Evolutionary conservation across 2,329 filamentous ascomycete species (phyloP).

Genomic region (Aspergillus melleus): DNA sequence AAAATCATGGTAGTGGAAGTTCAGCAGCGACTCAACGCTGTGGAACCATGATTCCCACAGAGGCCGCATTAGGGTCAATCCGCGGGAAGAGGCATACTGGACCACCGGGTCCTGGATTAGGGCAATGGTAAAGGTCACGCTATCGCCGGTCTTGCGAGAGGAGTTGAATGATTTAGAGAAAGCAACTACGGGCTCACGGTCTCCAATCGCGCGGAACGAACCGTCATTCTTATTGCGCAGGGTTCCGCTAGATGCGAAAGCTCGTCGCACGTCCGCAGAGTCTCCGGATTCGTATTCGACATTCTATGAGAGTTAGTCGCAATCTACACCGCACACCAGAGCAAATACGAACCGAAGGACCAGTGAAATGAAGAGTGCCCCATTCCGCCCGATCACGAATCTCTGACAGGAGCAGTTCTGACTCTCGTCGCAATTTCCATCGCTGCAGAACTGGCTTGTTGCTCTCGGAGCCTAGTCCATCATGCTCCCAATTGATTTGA

Average conservation of each 20-base stretch:
- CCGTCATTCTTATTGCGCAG: constrained; percentile 67
- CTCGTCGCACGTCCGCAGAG: constrained; percentile 63
- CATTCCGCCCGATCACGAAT: constrained; percentile 75
- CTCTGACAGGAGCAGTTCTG: constrained; percentile 72
- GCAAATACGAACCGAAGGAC: constrained; percentile 53
- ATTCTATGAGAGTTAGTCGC: constrained; percentile 40
- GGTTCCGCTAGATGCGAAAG: constrained; percentile 67
- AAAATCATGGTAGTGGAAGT: constrained; percentile 77
- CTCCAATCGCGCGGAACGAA: constrained; percentile 69
- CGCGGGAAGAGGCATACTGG: constrained; percentile 74
- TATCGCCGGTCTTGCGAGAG: constrained; percentile 47
- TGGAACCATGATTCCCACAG: constrained; percentile 76
- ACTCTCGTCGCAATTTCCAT: constrained; percentile 44
- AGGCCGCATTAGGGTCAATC: constrained; percentile 74
- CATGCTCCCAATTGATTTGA: constrained; percentile 68
- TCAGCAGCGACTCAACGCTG: constrained; percentile 62
- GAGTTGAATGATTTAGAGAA: constrained; percentile 68
- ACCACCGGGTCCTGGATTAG: constrained; percentile 77
- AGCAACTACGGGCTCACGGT: constrained; percentile 79
- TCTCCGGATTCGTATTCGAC: constrained; percentile 70
- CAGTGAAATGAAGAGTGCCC: constrained; percentile 78
- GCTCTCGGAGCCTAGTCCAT: constrained; percentile 43
- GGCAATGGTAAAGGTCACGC: constrained; percentile 71
- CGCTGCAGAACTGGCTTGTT: constrained; percentile 42
- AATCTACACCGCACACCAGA: not conserved